phyloP scores from a whole-genome alignment of 306 rosid genomes.

The Medicago lupulina region DNA sequence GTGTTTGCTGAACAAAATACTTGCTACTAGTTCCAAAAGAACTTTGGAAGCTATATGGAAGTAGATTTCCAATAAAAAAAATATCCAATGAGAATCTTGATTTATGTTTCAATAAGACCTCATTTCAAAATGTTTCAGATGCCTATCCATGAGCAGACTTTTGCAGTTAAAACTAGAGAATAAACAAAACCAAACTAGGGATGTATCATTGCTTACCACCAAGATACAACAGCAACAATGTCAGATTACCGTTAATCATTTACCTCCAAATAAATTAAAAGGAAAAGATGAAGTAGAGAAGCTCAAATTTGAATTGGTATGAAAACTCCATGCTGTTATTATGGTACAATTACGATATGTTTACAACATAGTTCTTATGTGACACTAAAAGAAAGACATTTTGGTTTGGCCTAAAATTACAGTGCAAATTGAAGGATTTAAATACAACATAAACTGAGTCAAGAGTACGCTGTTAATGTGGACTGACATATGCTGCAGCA shows the following conservation, averaged over 20 bases:
- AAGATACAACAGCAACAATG: too few species aligned
- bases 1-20: conserved; percentile 21
- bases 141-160: not conserved
- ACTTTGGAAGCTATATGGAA: not conserved
- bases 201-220: too few species aligned
- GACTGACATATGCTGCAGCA: not conserved
- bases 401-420: not conserved
- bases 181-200: too few species aligned
- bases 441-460: not conserved
- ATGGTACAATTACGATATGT: not conserved
- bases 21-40: not conserved
- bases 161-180: too few species aligned
- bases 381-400: conserved; percentile 20
- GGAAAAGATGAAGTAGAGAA: conserved; percentile 23
- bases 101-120: not conserved
- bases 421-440: conserved; percentile 13
- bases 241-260: too few species aligned
- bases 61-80: not conserved
- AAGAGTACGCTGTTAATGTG: conserved; percentile 12
- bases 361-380: conserved; percentile 16
- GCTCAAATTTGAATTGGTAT: conserved; percentile 19
- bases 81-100: not conserved
- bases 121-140: not conserved
- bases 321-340: conserved; percentile 31
- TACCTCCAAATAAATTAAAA: not conserved